These are phyloP conservation scores for Mrakiaceae sp. DNA, from an alignment of 1,284 basidiomycete genomes.

Conservation along the genomic window DNA sequence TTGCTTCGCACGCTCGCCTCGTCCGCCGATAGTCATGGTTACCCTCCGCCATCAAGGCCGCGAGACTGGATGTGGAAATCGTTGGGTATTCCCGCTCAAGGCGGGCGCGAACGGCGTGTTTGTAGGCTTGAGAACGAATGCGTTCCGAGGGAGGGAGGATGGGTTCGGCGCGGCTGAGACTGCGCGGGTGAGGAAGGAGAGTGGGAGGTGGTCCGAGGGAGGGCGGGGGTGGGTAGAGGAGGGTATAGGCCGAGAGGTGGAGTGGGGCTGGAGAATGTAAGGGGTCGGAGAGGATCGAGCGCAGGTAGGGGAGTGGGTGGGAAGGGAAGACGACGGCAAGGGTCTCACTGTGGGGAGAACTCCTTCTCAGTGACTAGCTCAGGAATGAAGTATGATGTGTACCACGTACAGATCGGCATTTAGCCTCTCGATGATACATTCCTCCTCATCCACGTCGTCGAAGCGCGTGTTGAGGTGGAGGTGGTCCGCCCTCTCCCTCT, in stretches of 20 bases:
- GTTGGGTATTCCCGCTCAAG: slow-evolving; percentile 1
- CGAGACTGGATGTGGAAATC: background rate
- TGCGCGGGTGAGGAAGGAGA: background rate
- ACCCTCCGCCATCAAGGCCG: slow-evolving; percentile 4
- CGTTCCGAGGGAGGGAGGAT: background rate
- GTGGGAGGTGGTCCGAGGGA: background rate
- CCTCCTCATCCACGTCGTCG: background rate
- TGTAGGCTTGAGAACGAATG: slow-evolving; percentile 1
- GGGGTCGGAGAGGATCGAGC: background rate
- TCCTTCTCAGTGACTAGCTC: background rate
- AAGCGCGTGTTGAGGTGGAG: background rate
- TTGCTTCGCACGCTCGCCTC: background rate
- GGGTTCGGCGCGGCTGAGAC: background rate
- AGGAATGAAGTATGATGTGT: no score
- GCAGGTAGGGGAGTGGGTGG: slow-evolving; percentile 7
- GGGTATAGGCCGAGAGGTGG: background rate
- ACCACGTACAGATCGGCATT: slow-evolving; percentile 7
- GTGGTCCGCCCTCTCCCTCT: background rate
- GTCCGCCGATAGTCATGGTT: slow-evolving; percentile 3
- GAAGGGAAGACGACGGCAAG: slow-evolving; percentile 8
- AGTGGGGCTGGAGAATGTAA: slow-evolving; percentile 9
- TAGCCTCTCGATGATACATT: background rate
- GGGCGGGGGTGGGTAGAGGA: background rate
- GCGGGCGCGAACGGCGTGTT: background rate
- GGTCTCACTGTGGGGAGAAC: background rate